Evolutionary conservation across 495 filamentous ascomycete species (phyloP).

Genomic region (Penicillium desertorum): DNA sequence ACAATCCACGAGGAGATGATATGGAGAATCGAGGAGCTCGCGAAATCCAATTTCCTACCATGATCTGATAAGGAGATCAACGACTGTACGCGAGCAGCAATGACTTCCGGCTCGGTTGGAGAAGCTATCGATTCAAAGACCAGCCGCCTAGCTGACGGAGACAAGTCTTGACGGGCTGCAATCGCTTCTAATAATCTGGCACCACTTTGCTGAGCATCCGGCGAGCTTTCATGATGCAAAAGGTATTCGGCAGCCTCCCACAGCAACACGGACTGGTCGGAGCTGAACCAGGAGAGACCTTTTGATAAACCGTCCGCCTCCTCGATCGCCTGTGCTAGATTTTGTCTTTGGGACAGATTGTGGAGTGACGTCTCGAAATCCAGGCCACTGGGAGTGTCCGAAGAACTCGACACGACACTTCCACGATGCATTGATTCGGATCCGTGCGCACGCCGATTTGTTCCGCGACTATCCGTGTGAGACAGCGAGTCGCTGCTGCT

Average conservation of each 20-base stretch:
- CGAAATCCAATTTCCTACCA: conserved; percentile 48
- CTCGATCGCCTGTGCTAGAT: conserved; percentile 39
- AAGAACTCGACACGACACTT: conserved; percentile 46
- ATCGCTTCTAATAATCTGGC: conserved; percentile 41
- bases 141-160: conserved; percentile 34
- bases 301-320: conserved; percentile 43
- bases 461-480: conserved; percentile 36
- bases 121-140: conserved; percentile 42
- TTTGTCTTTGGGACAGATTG: conserved; percentile 39
- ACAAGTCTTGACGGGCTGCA: conserved; percentile 44
- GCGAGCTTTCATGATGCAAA: conserved; percentile 38
- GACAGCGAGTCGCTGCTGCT: conserved; percentile 34
- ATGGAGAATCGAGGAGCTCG: conserved; percentile 40
- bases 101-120: conserved; percentile 40
- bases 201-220: conserved; percentile 41
- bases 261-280: conserved; percentile 43
- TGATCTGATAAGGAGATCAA: conserved; percentile 48
- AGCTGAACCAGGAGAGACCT: conserved; percentile 36
- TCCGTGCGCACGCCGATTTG: conserved; percentile 32
- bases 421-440: conserved; percentile 49
- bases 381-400: conserved; percentile 43
- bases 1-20: conserved; percentile 44
- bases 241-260: conserved; percentile 47
- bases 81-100: conserved; percentile 41
- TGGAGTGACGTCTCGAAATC: conserved; percentile 43